Base-by-base conservation (phyloP, 176 grass and related monocot genomes). In the maize (Zea mays) region DNA sequence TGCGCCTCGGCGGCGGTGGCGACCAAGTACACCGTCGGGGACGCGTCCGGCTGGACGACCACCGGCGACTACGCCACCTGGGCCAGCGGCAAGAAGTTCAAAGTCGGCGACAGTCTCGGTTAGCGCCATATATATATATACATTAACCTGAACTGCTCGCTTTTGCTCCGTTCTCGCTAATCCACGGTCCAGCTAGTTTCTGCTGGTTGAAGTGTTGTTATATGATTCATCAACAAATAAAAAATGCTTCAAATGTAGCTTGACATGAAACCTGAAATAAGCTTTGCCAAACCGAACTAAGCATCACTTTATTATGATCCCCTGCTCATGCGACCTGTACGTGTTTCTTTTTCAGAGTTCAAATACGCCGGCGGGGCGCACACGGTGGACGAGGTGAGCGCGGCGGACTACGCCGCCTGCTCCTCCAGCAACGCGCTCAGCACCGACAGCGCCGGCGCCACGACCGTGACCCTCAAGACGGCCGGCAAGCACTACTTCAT, bases 401-500 rank as follows among this genome's bases (percentile, higher is more conserved):
- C 82, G 37, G 60, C 86, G 19, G 93, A 97, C 78, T 97, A 97
- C 85, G 75, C 79, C 10, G 69, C 90, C 2, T 97, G 93, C 85
- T 88, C 87, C 37, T 5, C 85, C 5, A 84, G 79, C 76, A 92
- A 90, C 13, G 57, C 79, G 21, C 48, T 97, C 47, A 90, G 43
- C 79, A 92, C 8, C 56, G 90, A 92, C 79, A 82, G 49, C 72
- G 84, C 72, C 77, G 93, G 93, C 41, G 11, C 43, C 0, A 97
- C 87, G 54, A 84, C 79, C 39, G n/a, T 93, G 68, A 73, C 90
- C 6, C 87, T 97, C 62, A 92, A 87, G 75, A 92, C 90, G 7
- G 15, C 85, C 8, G 93, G 93, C 45, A 88, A 86, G 82, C 93
- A 86, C 85, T 92, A 97, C 82, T 97, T 83, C 90, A 92, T 97